Evolutionary conservation across 208 protist genomes (phyloP), one percentile per base, ranked within the genome.

Genomic region (Leishmania martiniquensis): DNA sequence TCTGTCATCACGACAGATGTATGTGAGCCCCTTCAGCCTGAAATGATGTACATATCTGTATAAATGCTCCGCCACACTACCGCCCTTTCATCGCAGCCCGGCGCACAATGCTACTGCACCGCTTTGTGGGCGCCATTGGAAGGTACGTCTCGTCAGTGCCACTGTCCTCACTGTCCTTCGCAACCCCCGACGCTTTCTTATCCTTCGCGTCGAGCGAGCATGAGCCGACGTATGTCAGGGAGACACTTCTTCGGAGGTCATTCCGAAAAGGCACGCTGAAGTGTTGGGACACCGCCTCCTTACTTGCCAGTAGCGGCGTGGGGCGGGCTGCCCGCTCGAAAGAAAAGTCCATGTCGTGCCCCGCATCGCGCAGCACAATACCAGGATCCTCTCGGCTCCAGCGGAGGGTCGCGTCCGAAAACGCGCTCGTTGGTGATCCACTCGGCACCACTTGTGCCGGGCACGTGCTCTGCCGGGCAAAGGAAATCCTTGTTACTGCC

Each of bases 321-420:
- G 65, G 73, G 29, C 78, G 78, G 13, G 66, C 74, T 0, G 78
- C 78, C 32, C 54, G 54, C 66, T 82, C 78, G 2, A 82, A 49
- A 0, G 78, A 82, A 5, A 82, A 82, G 65, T 82, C 78, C 78
- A 82, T 82, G 45, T 82, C 72, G 7, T 60, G 51, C 1, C 67
- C 67, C 1, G 15, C 71, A 44, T 82, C 72, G 25, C 54, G 45
- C 37, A 82, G 47, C 1, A 82, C 54, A 12, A 82, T 54, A 1
- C 71, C 78, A 4, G 72, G 78, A 51, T 82, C 78, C 2, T 77
- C 72, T 49, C 1, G n/a, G 47, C 78, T 65, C 78, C 78, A 82
- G n/a, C 78, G 78, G 6, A 60, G 78, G 13, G 44, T 75, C 34
- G 29, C 9, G 0, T 5, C 22, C 1, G 29, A 7, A 20, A 44